Evolutionary conservation across 768 basidiomycete species (phyloP), one percentile per base, ranked within the genome.

Genomic region (Calvatia gigantea): DNA sequence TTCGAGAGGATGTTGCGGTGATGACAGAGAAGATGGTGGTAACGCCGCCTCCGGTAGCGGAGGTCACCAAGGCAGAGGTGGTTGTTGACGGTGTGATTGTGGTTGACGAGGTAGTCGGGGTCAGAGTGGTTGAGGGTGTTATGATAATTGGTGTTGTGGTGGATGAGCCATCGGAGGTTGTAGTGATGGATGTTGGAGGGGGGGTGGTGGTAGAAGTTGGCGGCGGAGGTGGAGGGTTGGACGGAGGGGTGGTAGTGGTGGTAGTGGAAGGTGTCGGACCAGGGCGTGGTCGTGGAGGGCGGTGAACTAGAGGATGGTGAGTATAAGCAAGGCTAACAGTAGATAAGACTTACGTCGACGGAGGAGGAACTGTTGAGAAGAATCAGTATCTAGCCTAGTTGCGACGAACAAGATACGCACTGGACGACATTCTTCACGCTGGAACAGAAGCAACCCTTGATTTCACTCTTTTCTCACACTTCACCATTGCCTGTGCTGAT

Each of bases 1-100:
- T 53, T 3, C 57, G 49, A 3, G 43, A 44, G 21, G 59, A 46
- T 14, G 65, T 41, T 4, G 58, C 46, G n/a, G 60, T 48, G 27
- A 39, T 29, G 9, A 64, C 62, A 3, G 65, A 59, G n/a, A 63
- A 65, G 17, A 51, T 57, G 4, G 64, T 68, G 15, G 65, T 58
- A 4, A 62, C 48, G 21, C 50, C 59, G 4, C 49, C 45, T 0
- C 39, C 48, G 15, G 39, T 8, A 1, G 41, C 29, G 35, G 57
- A 52, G 3, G 42, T 54, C 12, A 47, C 35, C 14, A 46, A 46
- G 5, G 44, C 49, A 31, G 55, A 11, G 21, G 50, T 54, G 6
- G 56, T 25, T 7, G 49, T 41, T 12, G 44, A 35, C 11, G 54
- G 44, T 1, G 64, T 54, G 37, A 55, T 58, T 19, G 62, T 45